Base-by-base conservation (phyloP, 148 eudicot species). In the Vaccinium darrowii region DNA sequence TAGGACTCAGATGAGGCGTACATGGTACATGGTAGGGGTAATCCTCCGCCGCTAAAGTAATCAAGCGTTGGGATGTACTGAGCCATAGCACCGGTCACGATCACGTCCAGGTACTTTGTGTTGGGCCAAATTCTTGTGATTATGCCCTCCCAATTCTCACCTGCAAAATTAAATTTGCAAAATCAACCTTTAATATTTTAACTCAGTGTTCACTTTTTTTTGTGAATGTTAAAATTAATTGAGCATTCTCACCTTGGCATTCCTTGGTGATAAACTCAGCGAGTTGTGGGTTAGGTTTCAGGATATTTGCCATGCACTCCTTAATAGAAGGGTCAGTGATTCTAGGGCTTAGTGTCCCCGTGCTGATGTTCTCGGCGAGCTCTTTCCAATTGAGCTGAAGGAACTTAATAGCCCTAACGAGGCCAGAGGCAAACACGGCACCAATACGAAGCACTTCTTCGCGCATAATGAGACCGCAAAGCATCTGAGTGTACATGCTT, bases 401-500 rank as follows among this genome's bases (percentile, higher is more conserved):
- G 85, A 95, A 95, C 8, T 85, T 83, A 77, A 95, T 95, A 88
- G 98, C 97, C 10, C 95, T 88, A 65, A 95, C 93, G 11, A 95
- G 91, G 81, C 97, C 97, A 0, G 98, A 95, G 67, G 98, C 98
- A 67, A 95, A 95, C 15, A 94, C 93, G 0, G 97, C 97, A 3
- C 98, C 98, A 6, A 94, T 87, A 0, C 95, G 92, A 30, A 91
- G 90, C 77, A 95, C 98, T 7, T 88, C 43, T 12, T 84, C 86
- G 30, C 93, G 92, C 84, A 90, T 84, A 67, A 92, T 76, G 71
- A 95, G 93, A 13, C 97, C 98, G 25, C 95, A 92, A 1, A 95
- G 89, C 98, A 95, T 94, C 78, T 94, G 98, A 8, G 93, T 84
- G 88, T 95, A 94, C 98, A 95, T 95, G 91, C 97, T 93, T 36